Conservation (phyloP, 305 asterid species). For the Fraxinus platypoda region DNA sequence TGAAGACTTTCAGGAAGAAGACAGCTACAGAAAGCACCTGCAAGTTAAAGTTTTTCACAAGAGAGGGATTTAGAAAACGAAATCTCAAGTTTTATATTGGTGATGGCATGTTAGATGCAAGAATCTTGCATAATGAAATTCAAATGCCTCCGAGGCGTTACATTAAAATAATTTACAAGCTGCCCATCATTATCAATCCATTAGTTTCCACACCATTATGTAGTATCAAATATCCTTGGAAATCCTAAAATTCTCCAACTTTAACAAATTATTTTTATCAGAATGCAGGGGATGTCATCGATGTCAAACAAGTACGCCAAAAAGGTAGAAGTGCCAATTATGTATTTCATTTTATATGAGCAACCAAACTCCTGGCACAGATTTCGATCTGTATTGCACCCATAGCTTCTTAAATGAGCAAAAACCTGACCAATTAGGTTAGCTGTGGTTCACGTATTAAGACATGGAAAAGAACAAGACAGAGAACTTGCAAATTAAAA, state of each 20-base stretch:
- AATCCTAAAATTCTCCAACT: not conserved
- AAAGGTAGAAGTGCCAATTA: not conserved
- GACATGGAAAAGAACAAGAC: not conserved
- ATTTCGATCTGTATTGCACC: not conserved
- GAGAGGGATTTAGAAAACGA: not conserved
- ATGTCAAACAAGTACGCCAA: not conserved
- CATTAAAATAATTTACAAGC: not conserved
- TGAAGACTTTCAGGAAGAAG: constrained; percentile 58
- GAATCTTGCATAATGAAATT: not conserved
- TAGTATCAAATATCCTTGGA: not conserved
- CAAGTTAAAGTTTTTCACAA: constrained; percentile 7
- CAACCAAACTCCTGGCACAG: not conserved
- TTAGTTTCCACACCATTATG: not conserved
- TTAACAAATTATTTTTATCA: not conserved
- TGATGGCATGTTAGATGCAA: not conserved
- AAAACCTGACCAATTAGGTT: not conserved
- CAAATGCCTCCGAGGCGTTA: not conserved
- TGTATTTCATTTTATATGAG: not conserved
- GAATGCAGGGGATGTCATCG: not conserved
- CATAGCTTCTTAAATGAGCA: not conserved
- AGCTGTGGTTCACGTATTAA: not conserved
- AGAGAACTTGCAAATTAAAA: not conserved
- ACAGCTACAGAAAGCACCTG: constrained; percentile 60
- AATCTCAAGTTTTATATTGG: not conserved
- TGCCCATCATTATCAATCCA: not conserved